Conservation (phyloP, 768 basidiomycete genomes). For the Russula virescens region DNA sequence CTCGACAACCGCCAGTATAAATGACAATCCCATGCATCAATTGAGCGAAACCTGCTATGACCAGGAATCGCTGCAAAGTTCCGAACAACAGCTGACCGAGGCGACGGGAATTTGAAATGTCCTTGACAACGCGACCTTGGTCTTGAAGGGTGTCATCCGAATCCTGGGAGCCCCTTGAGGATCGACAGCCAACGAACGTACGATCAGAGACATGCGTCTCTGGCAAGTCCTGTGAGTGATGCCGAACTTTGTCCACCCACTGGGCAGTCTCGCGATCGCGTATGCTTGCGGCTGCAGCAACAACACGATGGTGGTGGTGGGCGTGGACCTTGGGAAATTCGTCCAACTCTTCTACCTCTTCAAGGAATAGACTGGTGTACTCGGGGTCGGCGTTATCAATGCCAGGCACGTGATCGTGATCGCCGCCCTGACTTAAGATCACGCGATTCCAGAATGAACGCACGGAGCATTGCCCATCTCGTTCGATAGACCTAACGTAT, state of each 20-base stretch:
- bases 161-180: constrained; percentile 36
- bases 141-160: constrained; percentile 58
- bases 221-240: constrained; percentile 39
- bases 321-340: constrained; percentile 37
- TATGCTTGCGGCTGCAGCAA: constrained; percentile 7
- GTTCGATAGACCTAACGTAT: constrained; percentile 37
- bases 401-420: constrained; percentile 21
- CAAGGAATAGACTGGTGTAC: constrained; percentile 52
- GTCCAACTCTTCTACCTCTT: constrained; percentile 52
- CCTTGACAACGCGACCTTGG: constrained; percentile 13
- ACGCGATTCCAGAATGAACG: constrained; percentile 52
- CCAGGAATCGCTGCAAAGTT: constrained; percentile 53
- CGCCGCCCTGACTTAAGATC: constrained; percentile 43
- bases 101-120: constrained; percentile 32
- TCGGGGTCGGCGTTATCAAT: constrained; percentile 42
- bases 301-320: constrained; percentile 6
- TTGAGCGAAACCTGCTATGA: constrained; percentile 66
- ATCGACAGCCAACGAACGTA: constrained; percentile 46
- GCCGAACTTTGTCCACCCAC: constrained; percentile 46
- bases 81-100: constrained; percentile 47
- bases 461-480: constrained; percentile 39
- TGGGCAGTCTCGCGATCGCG: constrained; percentile 40
- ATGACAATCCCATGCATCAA: constrained; percentile 65
- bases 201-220: constrained; percentile 46
- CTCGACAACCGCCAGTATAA: constrained; percentile 85